Conservation (phyloP, 495 filamentous ascomycete species). For the Aspergillus olivimuriae region DNA sequence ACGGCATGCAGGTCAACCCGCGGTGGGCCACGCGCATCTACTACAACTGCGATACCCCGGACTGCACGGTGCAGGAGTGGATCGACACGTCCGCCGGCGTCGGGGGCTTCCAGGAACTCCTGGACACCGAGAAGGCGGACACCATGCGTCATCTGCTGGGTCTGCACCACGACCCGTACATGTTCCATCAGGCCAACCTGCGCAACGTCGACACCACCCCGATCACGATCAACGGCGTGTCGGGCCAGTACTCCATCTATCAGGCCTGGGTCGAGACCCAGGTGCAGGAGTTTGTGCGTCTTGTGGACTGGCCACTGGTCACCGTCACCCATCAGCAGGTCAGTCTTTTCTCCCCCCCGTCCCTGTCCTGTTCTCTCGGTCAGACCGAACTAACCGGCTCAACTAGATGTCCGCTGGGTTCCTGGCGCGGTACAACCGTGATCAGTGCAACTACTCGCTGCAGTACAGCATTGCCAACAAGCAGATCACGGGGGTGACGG, state of each 20-base stretch:
- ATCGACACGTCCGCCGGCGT: constrained; percentile 49
- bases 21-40: constrained; percentile 60
- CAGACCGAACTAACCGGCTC: background rate
- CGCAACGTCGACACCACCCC: constrained; percentile 40
- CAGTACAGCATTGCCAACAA: constrained; percentile 35
- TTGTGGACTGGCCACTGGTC: constrained; percentile 53
- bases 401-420: constrained; percentile 43
- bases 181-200: constrained; percentile 54
- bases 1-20: constrained; percentile 52
- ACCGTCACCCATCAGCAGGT: constrained; percentile 50
- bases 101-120: constrained; percentile 43
- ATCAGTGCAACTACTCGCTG: constrained; percentile 47
- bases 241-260: constrained; percentile 45
- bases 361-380: too few relatives aligned
- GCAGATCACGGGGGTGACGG: constrained; percentile 45
- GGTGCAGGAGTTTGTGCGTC: constrained; percentile 49
- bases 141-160: constrained; percentile 51
- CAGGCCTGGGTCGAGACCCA: constrained; percentile 58
- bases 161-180: constrained; percentile 46
- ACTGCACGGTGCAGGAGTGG: constrained; percentile 54
- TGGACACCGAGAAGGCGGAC: constrained; percentile 42
- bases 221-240: constrained; percentile 47
- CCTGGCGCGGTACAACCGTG: constrained; percentile 45
- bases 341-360: constrained; percentile 3
- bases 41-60: constrained; percentile 55